These are phyloP conservation scores for Umbelopsis vinacea DNA, from an alignment of 192 early-diverging fungal genomes.

Conservation along the genomic window DNA sequence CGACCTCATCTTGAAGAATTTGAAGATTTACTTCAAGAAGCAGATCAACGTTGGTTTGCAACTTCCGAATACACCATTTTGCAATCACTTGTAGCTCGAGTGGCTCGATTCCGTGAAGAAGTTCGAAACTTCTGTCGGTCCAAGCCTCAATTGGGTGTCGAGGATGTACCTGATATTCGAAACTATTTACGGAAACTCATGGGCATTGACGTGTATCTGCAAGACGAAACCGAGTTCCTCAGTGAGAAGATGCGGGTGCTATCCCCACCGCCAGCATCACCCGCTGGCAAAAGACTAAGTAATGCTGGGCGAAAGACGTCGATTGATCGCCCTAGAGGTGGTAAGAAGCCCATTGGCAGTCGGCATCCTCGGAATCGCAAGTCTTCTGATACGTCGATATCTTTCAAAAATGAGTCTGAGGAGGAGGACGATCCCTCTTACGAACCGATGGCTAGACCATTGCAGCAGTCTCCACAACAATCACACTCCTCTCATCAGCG, in stretches of 20 bases:
- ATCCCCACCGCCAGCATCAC: slow-evolving; percentile 25
- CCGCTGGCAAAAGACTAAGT: not conserved
- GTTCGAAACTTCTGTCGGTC: slow-evolving; percentile 38
- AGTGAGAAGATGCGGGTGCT: slow-evolving; percentile 43
- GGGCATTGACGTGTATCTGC: slow-evolving; percentile 47
- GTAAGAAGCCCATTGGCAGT: not conserved
- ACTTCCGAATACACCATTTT: slow-evolving; percentile 37
- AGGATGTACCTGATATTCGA: slow-evolving; percentile 44
- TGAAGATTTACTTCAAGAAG: slow-evolving; percentile 42
- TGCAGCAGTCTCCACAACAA: not conserved
- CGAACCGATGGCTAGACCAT: not conserved
- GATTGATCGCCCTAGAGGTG: not conserved
- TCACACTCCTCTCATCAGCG: not conserved
- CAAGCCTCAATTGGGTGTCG: slow-evolving; percentile 25
- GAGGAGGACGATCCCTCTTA: not conserved
- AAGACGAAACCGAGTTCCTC: slow-evolving; percentile 45
- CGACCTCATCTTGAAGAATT: slow-evolving; percentile 44
- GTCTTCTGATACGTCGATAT: slow-evolving; percentile 24
- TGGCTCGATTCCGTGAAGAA: slow-evolving; percentile 21
- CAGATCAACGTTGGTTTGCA: slow-evolving; percentile 48
- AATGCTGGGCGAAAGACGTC: not conserved
- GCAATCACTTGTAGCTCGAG: slow-evolving; percentile 8
- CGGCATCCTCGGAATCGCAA: slow-evolving; percentile 24
- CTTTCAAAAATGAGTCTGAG: not conserved
- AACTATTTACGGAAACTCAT: slow-evolving; percentile 43